Evolutionary conservation across 75 land plant species (phyloP).

Genomic region (Isoetes taiwanensis): DNA sequence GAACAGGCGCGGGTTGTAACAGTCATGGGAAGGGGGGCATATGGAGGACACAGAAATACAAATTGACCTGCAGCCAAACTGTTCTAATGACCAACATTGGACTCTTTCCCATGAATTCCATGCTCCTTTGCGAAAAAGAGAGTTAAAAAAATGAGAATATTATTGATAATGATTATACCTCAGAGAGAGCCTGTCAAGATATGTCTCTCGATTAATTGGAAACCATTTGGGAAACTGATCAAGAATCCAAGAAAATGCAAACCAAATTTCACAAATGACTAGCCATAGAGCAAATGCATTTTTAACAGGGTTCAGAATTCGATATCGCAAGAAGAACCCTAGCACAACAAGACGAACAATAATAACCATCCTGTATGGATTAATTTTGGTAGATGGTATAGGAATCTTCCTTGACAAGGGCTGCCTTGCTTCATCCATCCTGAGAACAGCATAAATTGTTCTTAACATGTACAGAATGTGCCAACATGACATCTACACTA

Average conservation of each 20-base stretch:
- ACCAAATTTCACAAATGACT: slow-evolving; percentile 80
- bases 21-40: no score
- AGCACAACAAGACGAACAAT: slow-evolving; percentile 55
- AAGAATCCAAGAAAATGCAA: slow-evolving; percentile 77
- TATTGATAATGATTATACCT: no score
- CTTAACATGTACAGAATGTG: neutral
- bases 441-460: slow-evolving; percentile 8
- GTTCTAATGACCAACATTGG: no score
- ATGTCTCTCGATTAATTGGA: slow-evolving; percentile 80
- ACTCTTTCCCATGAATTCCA: no score
- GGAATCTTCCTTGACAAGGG: slow-evolving; percentile 81
- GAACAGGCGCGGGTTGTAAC: no score
- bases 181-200: slow-evolving; percentile 62
- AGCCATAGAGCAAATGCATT: slow-evolving; percentile 70
- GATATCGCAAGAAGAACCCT: slow-evolving; percentile 60
- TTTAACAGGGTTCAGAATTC: slow-evolving; percentile 57
- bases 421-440: slow-evolving; percentile 80
- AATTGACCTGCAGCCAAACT: no score
- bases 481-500: neutral
- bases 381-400: slow-evolving; percentile 66
- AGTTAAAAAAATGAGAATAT: no score
- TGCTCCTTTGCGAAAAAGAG: no score
- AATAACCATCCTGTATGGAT: slow-evolving; percentile 80
- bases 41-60: no score
- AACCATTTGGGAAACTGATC: slow-evolving; percentile 87